Base-by-base conservation (phyloP, 495 filamentous ascomycete genomes). In the Penicillium alfredii region DNA sequence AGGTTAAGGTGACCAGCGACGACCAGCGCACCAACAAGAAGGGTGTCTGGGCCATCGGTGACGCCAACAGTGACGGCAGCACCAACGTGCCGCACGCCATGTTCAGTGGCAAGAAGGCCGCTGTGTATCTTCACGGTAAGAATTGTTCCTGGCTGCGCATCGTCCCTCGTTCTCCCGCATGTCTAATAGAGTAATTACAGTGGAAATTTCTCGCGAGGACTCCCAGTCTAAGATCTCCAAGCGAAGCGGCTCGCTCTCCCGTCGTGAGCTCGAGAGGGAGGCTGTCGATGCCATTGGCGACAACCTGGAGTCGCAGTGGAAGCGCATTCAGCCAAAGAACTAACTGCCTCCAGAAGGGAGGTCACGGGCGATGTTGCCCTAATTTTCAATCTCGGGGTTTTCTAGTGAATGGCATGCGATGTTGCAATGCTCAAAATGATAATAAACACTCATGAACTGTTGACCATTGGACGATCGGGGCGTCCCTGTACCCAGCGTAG, bases 81-180 rank as follows among this genome's bases (percentile, higher is more conserved):
- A 77, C 74, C 8, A 78, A 78, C 36, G 74, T 80, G 11, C 74
- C 75, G 0, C 76, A 80, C 38, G 76, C 76, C 1, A 67, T 80
- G 57, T 80, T 62, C 43, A 71, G 59, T 17, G 74, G 70, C 1
- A 80, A 78, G 64, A 51, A 70, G 26, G 66, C 74, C 6, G 72
- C 68, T 4, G 76, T 78, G 11, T 76, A 55, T 33, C 28, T 73
- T 14, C 75, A 79, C 50, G 71, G 73, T 77, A 45, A 52, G 69
- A 57, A 27, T n/a, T n/a, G n/a, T n/a, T n/a, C n/a, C n/a, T n/a
- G n/a, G n/a, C n/a, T n/a, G n/a, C n/a, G n/a, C n/a, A n/a, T 12
- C 0, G 0, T 30, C 29, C 1, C 8, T 10, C 5, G 3, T 29
- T 2, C n/a, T 24, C 23, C 4, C 6, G 25, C 7, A 15, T 2